These are phyloP conservation scores for Hanseniaspora mollemarum DNA, from an alignment of 805 yeast species.

Conservation along the genomic window DNA sequence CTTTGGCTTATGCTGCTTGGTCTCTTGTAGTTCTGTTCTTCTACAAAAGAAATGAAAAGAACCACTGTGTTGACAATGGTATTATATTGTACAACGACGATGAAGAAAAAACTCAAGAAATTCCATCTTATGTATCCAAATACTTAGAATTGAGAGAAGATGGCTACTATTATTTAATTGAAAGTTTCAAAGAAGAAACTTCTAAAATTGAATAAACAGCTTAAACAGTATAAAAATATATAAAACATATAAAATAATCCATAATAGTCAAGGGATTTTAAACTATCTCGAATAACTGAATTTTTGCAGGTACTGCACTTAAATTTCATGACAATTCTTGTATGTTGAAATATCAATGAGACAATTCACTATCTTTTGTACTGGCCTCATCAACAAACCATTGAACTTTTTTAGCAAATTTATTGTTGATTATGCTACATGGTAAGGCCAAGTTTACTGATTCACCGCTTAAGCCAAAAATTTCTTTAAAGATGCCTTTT, in stretches of 20 bases:
- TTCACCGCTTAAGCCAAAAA: slow-evolving; percentile 38
- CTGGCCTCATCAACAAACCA: slow-evolving; percentile 88
- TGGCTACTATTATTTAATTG: slow-evolving; percentile 22
- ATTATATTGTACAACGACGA: slow-evolving; percentile 37
- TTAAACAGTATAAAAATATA: background rate
- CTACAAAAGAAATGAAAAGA: slow-evolving; percentile 43
- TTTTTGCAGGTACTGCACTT: too few species aligned
- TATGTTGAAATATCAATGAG: background rate
- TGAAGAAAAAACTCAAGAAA: slow-evolving; percentile 24
- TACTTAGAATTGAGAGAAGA: slow-evolving; percentile 26
- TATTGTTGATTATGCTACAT: slow-evolving; percentile 57
- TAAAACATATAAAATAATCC: too few species aligned
- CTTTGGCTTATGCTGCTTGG: slow-evolving; percentile 38
- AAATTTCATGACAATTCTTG: too few species aligned
- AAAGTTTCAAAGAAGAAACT: background rate
- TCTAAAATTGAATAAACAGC: background rate
- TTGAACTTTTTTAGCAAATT: slow-evolving; percentile 41
- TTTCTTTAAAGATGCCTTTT: slow-evolving; percentile 56
- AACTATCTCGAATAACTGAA: too few species aligned
- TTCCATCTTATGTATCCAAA: slow-evolving; percentile 26
- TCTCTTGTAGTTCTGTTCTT: slow-evolving; percentile 42
- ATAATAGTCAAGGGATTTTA: too few species aligned
- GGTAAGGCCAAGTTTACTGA: slow-evolving; percentile 45
- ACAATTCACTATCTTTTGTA: slow-evolving; percentile 35
- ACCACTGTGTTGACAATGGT: slow-evolving; percentile 38